Evolutionary conservation across 1,284 basidiomycete species (phyloP), one percentile per base, ranked within the genome.

Genomic region (Coniferiporia sulphurascens): DNA sequence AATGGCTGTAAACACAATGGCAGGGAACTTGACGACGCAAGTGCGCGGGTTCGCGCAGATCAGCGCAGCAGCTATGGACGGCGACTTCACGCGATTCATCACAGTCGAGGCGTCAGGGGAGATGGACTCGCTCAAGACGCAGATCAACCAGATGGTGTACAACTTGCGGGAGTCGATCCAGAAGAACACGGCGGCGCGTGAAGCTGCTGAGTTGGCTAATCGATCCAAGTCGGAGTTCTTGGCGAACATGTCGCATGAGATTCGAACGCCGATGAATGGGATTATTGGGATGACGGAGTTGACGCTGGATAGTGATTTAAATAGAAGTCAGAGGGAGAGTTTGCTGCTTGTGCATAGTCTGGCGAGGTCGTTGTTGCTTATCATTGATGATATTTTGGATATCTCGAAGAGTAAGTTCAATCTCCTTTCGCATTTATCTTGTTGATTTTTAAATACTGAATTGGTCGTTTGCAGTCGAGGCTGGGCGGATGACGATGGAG

Each of bases 241-340:
- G 77, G 94, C 95, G 7, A 97, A 97, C 68, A 97, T 96, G 93
- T 90, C 87, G n/a, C 93, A 96, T 72, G 93, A 95, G 74, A 96
- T 96, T 70, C 78, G 93, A 90, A 98, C 95, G 27, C 95, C 95
- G 0, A 98, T 98, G 95, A 98, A 98, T 71, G 95, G 96, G 69
- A 99, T 99, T 74, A 99, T 99, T 66, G 96, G 94, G 17, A 97
- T 99, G 95, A 99, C 97, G 52, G 95, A 98, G 74, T 78, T 99
- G 65, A 98, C 96, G 15, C 84, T 99, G 50, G 96, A 99, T 72
- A 91, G 90, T 56, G 92, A 95, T 69, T 74, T 96, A 59, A 93
- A 93, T 64, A 76, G 93, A 65, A 89, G 87, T 48, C 93, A 95
- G 73, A 80, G 96, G 61, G 97, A 99, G 78, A 98, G 95, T 72